Evolutionary conservation across 257 asterid genomes (phyloP).

Genomic region (Ehretia macrophylla): DNA sequence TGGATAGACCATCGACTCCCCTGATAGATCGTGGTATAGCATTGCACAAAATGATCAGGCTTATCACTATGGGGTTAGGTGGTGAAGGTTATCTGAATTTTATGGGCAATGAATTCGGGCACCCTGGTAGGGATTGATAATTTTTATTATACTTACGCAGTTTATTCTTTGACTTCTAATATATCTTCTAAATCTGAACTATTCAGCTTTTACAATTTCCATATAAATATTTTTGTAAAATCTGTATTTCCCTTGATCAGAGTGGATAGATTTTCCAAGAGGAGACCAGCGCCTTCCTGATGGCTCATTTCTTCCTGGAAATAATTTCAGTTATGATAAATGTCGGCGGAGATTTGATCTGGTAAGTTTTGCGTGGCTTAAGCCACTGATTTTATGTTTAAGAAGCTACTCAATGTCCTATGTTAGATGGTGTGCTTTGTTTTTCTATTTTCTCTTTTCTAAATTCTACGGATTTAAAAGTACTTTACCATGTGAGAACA

Average conservation of each 20-base stretch:
- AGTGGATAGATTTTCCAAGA: conserved; percentile 99
- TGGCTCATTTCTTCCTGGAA: conserved; percentile 70
- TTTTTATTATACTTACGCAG: background rate
- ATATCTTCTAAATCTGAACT: background rate
- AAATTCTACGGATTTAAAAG: no score
- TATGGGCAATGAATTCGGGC: conserved; percentile 99
- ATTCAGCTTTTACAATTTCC: background rate
- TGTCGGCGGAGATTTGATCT: conserved; percentile 98
- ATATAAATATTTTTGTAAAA: background rate
- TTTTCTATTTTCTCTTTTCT: no score
- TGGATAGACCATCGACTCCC: conserved; percentile 90
- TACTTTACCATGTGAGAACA: no score
- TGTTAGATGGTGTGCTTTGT: background rate
- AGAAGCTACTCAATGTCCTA: background rate
- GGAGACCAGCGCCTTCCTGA: conserved; percentile 73
- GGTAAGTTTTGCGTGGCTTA: conserved; percentile 30
- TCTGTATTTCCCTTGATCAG: conserved; percentile 34
- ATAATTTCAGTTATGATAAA: conserved; percentile 77
- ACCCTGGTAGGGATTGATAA: conserved; percentile 64
- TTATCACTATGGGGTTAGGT: conserved; percentile 95
- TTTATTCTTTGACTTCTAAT: no score
- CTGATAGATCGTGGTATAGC: conserved; percentile 97
- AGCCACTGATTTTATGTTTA: background rate
- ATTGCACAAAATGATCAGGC: conserved; percentile 96
- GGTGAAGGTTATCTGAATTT: conserved; percentile 99